phyloP scores from a whole-genome alignment of 129 eudicot species.

The Erigeron canadensis region DNA sequence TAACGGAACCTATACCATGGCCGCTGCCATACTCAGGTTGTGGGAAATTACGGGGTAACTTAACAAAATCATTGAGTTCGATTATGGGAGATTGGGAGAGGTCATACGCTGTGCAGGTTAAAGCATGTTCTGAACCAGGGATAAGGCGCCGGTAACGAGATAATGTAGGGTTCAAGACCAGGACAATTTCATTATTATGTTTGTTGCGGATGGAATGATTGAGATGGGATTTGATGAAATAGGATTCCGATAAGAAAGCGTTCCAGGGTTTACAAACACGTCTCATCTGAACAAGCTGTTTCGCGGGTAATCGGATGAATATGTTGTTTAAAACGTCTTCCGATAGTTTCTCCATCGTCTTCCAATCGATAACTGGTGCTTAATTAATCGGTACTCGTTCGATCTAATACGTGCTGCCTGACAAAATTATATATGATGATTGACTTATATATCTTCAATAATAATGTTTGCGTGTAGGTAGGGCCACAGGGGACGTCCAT shows the following conservation, averaged over 20 bases:
- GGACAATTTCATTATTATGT: not conserved
- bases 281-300: conserved; percentile 3
- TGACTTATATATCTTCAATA: no score
- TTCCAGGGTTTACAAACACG: not conserved
- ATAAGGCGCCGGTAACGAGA: no score
- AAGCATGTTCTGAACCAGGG: no score
- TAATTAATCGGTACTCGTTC: no score
- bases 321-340: not conserved
- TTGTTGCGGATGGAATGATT: conserved; percentile 3
- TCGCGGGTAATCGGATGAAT: not conserved
- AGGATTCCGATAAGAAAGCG: not conserved
- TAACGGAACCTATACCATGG: not conserved
- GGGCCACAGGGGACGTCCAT: no score
- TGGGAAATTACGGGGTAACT: not conserved
- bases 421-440: no score
- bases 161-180: no score
- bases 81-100: not conserved
- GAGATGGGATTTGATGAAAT: not conserved
- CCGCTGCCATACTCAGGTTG: no score
- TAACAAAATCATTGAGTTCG: not conserved
- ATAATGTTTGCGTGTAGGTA: no score
- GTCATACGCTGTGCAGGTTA: not conserved
- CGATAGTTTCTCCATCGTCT: not conserved
- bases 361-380: no score
- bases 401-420: no score